These are phyloP conservation scores for Filobasidium floriforme DNA, from an alignment of 768 basidiomycete genomes.

Conservation along the genomic window DNA sequence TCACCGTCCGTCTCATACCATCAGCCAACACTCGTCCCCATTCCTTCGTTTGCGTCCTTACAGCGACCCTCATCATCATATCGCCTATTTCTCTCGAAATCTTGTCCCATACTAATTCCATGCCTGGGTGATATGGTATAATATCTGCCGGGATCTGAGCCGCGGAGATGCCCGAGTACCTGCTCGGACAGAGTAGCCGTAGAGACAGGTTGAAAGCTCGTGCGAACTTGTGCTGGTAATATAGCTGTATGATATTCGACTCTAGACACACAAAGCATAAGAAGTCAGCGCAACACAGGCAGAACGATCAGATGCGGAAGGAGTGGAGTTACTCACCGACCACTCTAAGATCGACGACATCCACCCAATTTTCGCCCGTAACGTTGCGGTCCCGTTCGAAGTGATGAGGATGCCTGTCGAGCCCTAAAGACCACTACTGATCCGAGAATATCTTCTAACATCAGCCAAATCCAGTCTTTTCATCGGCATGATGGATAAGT, in stretches of 20 bases:
- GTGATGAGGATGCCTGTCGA: constrained; percentile 2
- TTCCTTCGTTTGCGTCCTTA: not conserved
- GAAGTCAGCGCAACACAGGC: not conserved
- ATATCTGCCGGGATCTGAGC: not conserved
- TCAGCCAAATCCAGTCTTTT: not conserved
- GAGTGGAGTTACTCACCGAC: not conserved
- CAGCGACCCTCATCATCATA: not conserved
- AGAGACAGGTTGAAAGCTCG: constrained; percentile 8
- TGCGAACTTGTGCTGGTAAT: not conserved
- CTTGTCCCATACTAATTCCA: not conserved
- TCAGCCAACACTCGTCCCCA: not conserved
- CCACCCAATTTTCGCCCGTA: not conserved
- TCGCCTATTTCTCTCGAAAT: not conserved
- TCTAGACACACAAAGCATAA: not conserved
- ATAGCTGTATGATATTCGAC: constrained; percentile 6
- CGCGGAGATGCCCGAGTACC: not conserved
- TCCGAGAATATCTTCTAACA: not conserved
- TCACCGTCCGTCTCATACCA: constrained; percentile 1
- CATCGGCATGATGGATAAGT: too few species aligned
- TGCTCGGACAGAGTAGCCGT: constrained; percentile 4
- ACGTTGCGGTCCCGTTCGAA: not conserved
- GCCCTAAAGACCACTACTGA: constrained; percentile 13
- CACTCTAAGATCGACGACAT: constrained; percentile 6
- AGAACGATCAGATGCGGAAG: not conserved
- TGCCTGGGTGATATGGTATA: not conserved